Base-by-base conservation (phyloP, 2,329 filamentous ascomycete species). In the Domatiomyces globalis region DNA sequence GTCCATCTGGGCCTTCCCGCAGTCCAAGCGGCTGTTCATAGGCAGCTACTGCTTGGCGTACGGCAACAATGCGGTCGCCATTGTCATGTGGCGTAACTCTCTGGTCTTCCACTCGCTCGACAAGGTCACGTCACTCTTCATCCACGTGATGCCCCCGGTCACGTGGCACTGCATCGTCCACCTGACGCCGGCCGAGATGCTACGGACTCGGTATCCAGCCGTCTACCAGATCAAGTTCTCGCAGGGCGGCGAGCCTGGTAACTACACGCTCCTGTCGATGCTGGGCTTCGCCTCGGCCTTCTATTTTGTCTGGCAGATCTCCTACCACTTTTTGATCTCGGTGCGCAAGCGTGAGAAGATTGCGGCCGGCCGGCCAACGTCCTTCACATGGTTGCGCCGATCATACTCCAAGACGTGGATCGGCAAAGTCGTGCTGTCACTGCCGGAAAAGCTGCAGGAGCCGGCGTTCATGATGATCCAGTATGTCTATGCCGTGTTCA, bases 41-140 rank as follows among this genome's bases (percentile, higher is more conserved):
- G 83, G 87, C 59, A 84, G 87, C 0, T 98, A 89, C 68, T 96
- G 92, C 63, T 74, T 98, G 33, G 86, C 89, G 8, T 94, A 87
- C 64, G 92, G 92, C 56, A 98, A 98, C 69, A 98, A 98, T 65
- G 92, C 92, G 18, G 82, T 95, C 46, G 92, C 92, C 10, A 96
- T 98, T 66, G 88, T 92, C 65, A 92, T 98, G 89, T 98, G 92
- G 92, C 82, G 92, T 57, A 98, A 98, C 67, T 95, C 89, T 29
- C 79, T 98, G 63, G 92, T 98, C 46, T 98, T 98, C 67, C 92
- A 98, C 73, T 94, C 87, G 64, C 82, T 98, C 69, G 92, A 98
- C 75, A 98, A 98, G 69, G 88, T 96, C 55, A 94, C 89, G 10
- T 84, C 81, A 66, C 76, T 98, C n/a, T 98, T 98, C 71, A 95